Evolutionary conservation across 2,329 filamentous ascomycete genomes (phyloP).

Genomic region (Westerdykella ornata): DNA sequence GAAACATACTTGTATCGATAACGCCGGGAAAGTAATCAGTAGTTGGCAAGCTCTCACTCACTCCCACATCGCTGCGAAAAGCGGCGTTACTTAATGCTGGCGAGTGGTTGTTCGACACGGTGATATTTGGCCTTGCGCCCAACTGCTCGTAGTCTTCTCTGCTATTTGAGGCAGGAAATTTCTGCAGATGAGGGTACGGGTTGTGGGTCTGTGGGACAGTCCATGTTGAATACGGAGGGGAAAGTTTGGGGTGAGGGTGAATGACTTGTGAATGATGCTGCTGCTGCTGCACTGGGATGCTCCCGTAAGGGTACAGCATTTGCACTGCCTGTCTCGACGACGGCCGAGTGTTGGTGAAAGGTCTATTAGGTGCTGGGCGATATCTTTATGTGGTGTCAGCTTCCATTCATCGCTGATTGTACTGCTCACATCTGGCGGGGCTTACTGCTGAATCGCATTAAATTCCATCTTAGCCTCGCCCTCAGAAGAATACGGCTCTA

Average conservation of each 20-base stretch:
- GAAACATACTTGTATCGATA: slow-evolving; percentile 35
- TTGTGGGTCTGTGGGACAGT: slow-evolving; percentile 29
- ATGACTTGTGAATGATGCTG: slow-evolving; percentile 13
- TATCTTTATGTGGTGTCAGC: slow-evolving; percentile 32
- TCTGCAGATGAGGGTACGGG: slow-evolving; percentile 26
- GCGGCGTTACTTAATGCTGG: slow-evolving; percentile 16
- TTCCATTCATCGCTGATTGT: background rate
- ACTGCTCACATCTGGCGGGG: background rate
- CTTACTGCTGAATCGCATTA: slow-evolving; percentile 39
- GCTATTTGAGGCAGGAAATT: slow-evolving; percentile 13
- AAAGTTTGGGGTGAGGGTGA: slow-evolving; percentile 26
- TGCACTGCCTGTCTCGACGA: slow-evolving; percentile 24
- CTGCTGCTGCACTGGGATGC: slow-evolving; percentile 18
- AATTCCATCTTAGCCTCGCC: slow-evolving; percentile 37
- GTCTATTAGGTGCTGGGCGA: slow-evolving; percentile 32
- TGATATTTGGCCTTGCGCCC: slow-evolving; percentile 18
- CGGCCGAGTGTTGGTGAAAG: slow-evolving; percentile 27
- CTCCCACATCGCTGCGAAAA: slow-evolving; percentile 19
- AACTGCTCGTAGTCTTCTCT: slow-evolving; percentile 25
- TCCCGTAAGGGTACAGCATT: slow-evolving; percentile 35
- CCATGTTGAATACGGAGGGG: slow-evolving; percentile 32
- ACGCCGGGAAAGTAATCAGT: slow-evolving; percentile 32
- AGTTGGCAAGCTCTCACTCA: slow-evolving; percentile 14
- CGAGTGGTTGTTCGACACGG: slow-evolving; percentile 13
- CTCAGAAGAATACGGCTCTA: slow-evolving; percentile 21